Evolutionary conservation across 208 protist species (phyloP), one percentile per base, ranked within the genome.

Genomic region (Trypanosoma melophagium): DNA sequence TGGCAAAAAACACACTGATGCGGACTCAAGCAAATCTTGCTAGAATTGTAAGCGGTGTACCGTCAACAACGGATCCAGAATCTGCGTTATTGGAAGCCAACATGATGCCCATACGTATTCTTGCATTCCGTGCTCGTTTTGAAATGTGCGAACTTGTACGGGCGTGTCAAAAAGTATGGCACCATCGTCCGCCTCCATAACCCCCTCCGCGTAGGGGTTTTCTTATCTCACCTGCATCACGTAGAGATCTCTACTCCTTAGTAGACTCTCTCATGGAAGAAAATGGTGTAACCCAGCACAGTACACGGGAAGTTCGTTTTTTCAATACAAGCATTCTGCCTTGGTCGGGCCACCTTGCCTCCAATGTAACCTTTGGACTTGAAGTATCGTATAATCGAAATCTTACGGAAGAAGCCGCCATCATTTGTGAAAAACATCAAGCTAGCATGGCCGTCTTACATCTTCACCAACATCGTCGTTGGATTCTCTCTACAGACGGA

Each of bases 231-330:
- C 38, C 57, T 14, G 49, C 49, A 25, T 49, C 57, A 17, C 38
- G 38, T 9, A 45, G 40, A 17, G 57, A 61, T 13, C 40, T 13
- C 5, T 21, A 28, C 57, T 16, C 57, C 57, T 61, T 61, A 22
- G 57, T 61, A 16, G 57, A 61, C 57, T 16, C 40, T 24, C 57
- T 61, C 57, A 12, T 61, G 38, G 25, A 3, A 2, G 7, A 61
- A 45, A 38, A 24, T 7, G 38, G 38, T 47, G 22, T 47, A 22
- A 38, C 45, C 21, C 57, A 24, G 25, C 3, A 16, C 49, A 22
- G 25, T 24, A 8, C 17, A 25, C 1, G 57, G 25, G 38, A 61
- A 38, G 38, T 35, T 35, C 28, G 28, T 35, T 35, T 35, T 35
- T 35, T 35, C 25, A 0, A 7, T 24, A 24, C 17, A 28, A 21